phyloP scores from a whole-genome alignment of 106 monocot genomes.

The Allium fistulosum region DNA sequence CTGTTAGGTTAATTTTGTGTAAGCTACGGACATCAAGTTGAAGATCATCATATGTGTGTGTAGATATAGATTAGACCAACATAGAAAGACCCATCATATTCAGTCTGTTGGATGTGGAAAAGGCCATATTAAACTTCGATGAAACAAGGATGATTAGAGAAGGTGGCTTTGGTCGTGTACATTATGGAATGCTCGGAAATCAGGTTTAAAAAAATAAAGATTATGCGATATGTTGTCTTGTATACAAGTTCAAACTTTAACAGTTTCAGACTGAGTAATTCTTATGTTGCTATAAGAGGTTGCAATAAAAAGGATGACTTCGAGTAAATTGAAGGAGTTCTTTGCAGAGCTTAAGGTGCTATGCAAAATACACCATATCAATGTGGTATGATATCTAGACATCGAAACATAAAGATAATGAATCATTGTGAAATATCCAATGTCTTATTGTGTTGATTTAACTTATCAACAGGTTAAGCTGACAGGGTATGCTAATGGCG shows the following conservation, averaged over 20 bases:
- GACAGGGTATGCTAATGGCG: slow-evolving; percentile 36
- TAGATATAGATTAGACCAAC: slow-evolving; percentile 4
- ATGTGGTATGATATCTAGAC: slow-evolving; percentile 1
- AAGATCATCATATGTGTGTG: not conserved
- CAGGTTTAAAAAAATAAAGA: slow-evolving; percentile 17
- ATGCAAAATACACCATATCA: slow-evolving; percentile 53
- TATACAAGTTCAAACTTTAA: not conserved
- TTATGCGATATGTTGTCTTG: not conserved
- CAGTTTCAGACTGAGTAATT: not conserved
- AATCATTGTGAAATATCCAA: too few species aligned
- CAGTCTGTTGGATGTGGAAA: slow-evolving; percentile 26
- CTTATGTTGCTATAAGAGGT: not conserved
- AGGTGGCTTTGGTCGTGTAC: slow-evolving; percentile 44
- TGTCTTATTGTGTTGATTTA: not conserved
- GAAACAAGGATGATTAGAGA: slow-evolving; percentile 37
- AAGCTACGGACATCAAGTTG: too few species aligned
- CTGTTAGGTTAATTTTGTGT: too few species aligned
- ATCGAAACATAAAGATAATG: not conserved
- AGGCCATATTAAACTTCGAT: slow-evolving; percentile 34
- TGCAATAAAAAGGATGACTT: slow-evolving; percentile 50
- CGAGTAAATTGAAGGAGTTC: slow-evolving; percentile 41
- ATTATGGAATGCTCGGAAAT: slow-evolving; percentile 28
- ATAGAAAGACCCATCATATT: slow-evolving; percentile 32
- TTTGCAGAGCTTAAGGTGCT: slow-evolving; percentile 46
- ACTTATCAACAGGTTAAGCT: slow-evolving; percentile 24